phyloP scores from a whole-genome alignment of 352 stramenopile species.

The Saprolegnia diclina region DNA sequence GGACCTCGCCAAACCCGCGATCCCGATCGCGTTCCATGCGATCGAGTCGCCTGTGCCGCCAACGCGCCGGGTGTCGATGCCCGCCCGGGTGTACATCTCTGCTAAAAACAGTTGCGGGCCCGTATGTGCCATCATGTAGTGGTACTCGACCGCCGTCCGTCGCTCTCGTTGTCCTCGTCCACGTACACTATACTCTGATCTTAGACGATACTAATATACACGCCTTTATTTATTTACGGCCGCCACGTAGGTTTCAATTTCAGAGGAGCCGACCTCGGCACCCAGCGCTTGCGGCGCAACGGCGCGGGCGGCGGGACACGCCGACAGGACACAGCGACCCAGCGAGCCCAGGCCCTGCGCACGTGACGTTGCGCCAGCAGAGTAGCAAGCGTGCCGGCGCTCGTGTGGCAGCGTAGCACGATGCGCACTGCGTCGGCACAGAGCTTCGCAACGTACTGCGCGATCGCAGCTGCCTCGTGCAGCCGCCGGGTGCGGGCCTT shows the following conservation, averaged over 20 bases:
- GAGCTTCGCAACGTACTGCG: neutral
- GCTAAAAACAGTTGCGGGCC: neutral
- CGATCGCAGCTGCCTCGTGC: neutral
- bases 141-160: neutral
- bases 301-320: too few species aligned
- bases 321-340: too few species aligned
- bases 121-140: constrained; percentile 2
- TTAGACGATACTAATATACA: neutral
- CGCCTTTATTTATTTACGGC: neutral
- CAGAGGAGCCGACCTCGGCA: neutral
- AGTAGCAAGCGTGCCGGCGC: too few species aligned
- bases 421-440: neutral
- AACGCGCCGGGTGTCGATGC: neutral
- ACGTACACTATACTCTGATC: neutral
- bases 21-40: neutral
- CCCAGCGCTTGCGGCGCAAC: too few species aligned
- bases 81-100: neutral
- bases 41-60: neutral
- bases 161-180: neutral
- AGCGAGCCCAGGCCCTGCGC: too few species aligned
- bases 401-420: too few species aligned
- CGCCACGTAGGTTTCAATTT: neutral
- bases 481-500: too few species aligned
- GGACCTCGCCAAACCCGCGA: neutral
- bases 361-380: too few species aligned